Conservation (phyloP, 768 basidiomycete species). For the Dentipellis fragilis region DNA sequence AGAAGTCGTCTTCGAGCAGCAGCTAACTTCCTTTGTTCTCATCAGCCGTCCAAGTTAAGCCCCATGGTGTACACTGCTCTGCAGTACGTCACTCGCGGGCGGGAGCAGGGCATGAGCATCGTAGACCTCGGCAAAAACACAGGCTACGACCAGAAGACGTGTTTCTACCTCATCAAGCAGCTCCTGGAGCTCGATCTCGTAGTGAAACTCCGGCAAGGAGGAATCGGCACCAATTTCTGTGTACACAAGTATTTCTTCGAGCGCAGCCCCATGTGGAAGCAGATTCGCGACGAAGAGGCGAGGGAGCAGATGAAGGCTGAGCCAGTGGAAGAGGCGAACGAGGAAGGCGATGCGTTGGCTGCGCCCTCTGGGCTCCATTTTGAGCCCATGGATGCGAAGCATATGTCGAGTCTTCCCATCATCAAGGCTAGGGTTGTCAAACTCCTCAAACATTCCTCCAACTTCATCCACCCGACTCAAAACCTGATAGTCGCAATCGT, state of each 20-base stretch:
- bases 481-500: slow-evolving; percentile 77
- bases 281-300: slow-evolving; percentile 61
- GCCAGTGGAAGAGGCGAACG: slow-evolving; percentile 23
- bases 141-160: slow-evolving; percentile 82
- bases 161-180: slow-evolving; percentile 77
- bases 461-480: slow-evolving; percentile 59
- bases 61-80: slow-evolving; percentile 80
- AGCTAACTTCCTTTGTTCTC: slow-evolving; percentile 7
- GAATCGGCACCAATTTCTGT: slow-evolving; percentile 66
- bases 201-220: slow-evolving; percentile 68
- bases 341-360: slow-evolving; percentile 11
- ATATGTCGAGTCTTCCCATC: slow-evolving; percentile 66
- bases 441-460: slow-evolving; percentile 59
- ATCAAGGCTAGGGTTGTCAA: slow-evolving; percentile 63
- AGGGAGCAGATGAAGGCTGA: slow-evolving; percentile 22
- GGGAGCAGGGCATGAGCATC: slow-evolving; percentile 69
- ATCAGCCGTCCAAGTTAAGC: slow-evolving; percentile 68
- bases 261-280: slow-evolving; percentile 64
- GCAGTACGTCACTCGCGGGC: slow-evolving; percentile 74
- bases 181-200: slow-evolving; percentile 65
- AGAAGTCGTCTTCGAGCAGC: background rate
- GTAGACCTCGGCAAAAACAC: slow-evolving; percentile 70
- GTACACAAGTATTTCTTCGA: slow-evolving; percentile 84
- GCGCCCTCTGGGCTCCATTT: slow-evolving; percentile 31
- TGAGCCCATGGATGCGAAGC: slow-evolving; percentile 66